Evolutionary conservation across 1,284 basidiomycete genomes (phyloP), one percentile per base, ranked within the genome.

Genomic region (Sporisorium graminicola): DNA sequence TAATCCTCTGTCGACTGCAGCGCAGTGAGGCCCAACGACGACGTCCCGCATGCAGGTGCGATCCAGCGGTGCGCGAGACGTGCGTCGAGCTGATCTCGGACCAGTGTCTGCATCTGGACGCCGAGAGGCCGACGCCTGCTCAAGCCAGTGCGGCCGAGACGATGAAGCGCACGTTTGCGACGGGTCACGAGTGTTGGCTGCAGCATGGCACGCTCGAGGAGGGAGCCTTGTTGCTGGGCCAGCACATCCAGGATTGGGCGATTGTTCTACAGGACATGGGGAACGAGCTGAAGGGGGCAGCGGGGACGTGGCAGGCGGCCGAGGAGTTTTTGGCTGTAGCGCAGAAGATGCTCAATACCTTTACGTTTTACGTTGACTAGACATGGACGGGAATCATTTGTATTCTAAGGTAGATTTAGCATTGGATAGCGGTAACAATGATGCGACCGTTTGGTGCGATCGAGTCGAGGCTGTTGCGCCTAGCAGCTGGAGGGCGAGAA

Each of bases 231-330:
- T 26, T 74, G 63, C 47, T 74, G 10, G 72, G 72, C 12, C 72
- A 74, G 43, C 51, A 59, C 31, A 70, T 74, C 7, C 59, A 69
- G 63, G 72, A 74, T 37, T 74, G 72, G 72, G 58, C 72, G 46
- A 63, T 74, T 53, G 72, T 74, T 27, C 57, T 74, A 51, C 72
- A 74, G 57, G 72, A 74, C 55, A 74, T 74, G 72, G 67, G 72
- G 10, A 74, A 64, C 29, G 67, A 70, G 27, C 31, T 74, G 13
- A 74, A 70, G 49, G 31, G 52, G 3, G 66, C 60, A 0, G 72
- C 66, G 1, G 66, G 66, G 12, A 61, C 63, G 4, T 74, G 72
- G 72, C 66, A 70, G 63, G 42, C 51, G 2, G 72, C 63, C 2
- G 72, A 74, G 14, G 67, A 74, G 50, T 74, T 74, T 43, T 62